Conservation (phyloP, 306 rosid species). For the Gleditsia sinensis region DNA sequence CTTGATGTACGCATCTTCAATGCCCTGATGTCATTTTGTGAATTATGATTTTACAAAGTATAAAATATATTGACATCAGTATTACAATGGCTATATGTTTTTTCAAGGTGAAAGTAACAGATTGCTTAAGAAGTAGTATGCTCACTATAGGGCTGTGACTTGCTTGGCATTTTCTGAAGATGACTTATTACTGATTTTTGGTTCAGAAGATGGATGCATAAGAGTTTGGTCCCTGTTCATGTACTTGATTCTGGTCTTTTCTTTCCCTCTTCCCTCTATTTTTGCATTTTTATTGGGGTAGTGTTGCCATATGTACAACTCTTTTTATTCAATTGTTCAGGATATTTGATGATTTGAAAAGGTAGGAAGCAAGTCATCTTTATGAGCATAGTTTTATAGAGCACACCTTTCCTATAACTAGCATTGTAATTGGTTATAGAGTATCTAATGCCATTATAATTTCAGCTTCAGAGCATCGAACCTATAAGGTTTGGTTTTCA, state of each 20-base stretch:
- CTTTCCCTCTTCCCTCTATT: background rate
- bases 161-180: constrained; percentile 74
- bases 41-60: too few species aligned
- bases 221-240: constrained; percentile 75
- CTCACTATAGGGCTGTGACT: constrained; percentile 70
- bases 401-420: constrained; percentile 65
- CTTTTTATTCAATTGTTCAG: constrained; percentile 34
- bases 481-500: constrained; percentile 67
- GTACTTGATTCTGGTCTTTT: constrained; percentile 37
- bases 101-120: constrained; percentile 62
- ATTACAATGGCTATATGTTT: too few species aligned
- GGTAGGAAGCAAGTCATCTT: constrained; percentile 42
- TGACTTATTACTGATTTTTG: constrained; percentile 66
- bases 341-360: constrained; percentile 66
- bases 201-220: constrained; percentile 64
- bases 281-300: background rate
- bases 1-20: too few species aligned
- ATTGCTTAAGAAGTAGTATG: constrained; percentile 77
- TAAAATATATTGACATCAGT: too few species aligned
- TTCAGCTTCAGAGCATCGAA: constrained; percentile 77
- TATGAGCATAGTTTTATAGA: constrained; percentile 57
- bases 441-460: constrained; percentile 80
- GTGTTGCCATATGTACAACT: background rate
- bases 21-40: too few species aligned
- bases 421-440: constrained; percentile 67